Evolutionary conservation across 192 early-diverging fungal genomes (phyloP), one percentile per base, ranked within the genome.

Genomic region (Umbelopsis sp.): DNA sequence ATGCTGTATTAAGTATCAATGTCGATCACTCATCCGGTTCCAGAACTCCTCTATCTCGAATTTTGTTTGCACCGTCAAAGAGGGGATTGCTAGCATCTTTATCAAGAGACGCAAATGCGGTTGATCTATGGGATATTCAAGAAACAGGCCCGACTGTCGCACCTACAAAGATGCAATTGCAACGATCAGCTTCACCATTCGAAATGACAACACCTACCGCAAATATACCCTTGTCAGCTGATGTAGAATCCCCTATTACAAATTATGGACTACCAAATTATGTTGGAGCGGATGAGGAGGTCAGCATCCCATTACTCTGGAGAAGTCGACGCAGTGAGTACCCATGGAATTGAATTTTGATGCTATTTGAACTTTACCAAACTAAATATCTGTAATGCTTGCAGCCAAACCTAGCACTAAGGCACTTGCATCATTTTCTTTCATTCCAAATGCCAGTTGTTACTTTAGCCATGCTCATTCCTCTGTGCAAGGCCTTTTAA

Each of bases 91-190:
- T 94, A 9, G 88, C 89, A 0, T 84, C 82, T 2, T 71, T 86
- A 17, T 79, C 87, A 16, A 86, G 83, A 50, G 89, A 91, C 24
- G 77, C 88, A 14, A 66, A 69, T 4, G 77, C 71, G 45, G 52
- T 92, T 34, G 82, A 84, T 49, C 66, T 92, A 4, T 92, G 88
- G 85, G 84, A 92, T 69, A 87, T 91, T 62, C 86, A 91, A 74
- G 89, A 91, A 68, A 86, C 72, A 20, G 21, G 68, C n/a, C 65
- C 68, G 71, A 17, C 26, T 36, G 45, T 32, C 9, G 44, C 43
- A 45, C 34, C 32, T n/a, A 56, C 71, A 32, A 62, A n/a, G 17
- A 62, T 34, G 24, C 25, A 43, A 51, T 45, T 31, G 32, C 41
- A 81, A 44, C 73, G 71, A 16, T 34, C 72, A 34, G 72, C 31